Percentiles rank a stretch among this genome's conserved stretches.
Evolutionary conservation across 352 stramenopile genomes (phyloP).

Genomic region (Globisporangium paddicum): DNA sequence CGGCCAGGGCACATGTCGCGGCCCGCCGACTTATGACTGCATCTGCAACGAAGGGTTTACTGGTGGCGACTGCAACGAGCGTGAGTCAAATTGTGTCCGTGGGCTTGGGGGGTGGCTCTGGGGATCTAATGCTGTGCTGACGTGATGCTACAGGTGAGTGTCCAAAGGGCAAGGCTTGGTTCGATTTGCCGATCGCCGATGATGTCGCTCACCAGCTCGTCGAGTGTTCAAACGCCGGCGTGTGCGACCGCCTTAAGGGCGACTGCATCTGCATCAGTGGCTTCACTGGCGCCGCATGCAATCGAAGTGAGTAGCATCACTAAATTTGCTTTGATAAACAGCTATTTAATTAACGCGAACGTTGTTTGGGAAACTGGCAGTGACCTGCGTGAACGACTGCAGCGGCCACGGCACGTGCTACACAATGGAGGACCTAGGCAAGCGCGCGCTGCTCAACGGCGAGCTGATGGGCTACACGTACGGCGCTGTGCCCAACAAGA

Average conservation of each 20-base stretch:
- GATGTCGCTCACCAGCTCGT: slow-evolving; percentile 51
- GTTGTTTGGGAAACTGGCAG: slow-evolving; percentile 12
- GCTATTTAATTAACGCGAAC: not conserved
- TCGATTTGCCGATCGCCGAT: slow-evolving; percentile 40
- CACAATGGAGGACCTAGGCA: slow-evolving; percentile 75
- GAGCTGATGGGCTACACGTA: slow-evolving; percentile 55
- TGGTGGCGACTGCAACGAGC: slow-evolving; percentile 66
- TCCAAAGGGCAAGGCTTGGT: slow-evolving; percentile 67
- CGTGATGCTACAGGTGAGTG: slow-evolving; percentile 27
- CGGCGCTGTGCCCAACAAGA: slow-evolving; percentile 71
- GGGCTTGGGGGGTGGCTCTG: not conserved
- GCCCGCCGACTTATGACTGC: slow-evolving; percentile 71
- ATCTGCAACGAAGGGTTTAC: slow-evolving; percentile 77
- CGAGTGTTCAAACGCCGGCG: slow-evolving; percentile 72
- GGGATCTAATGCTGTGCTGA: no score
- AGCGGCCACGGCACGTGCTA: slow-evolving; percentile 81
- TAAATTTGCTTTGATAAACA: not conserved
- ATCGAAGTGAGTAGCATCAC: slow-evolving; percentile 35
- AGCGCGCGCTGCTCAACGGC: slow-evolving; percentile 40
- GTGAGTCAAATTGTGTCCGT: slow-evolving; percentile 5
- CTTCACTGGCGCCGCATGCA: slow-evolving; percentile 70
- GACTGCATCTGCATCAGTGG: slow-evolving; percentile 57
- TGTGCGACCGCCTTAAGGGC: slow-evolving; percentile 63
- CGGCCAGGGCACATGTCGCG: slow-evolving; percentile 63
- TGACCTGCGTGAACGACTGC: slow-evolving; percentile 65